Percentiles rank a stretch among this genome's conserved stretches.
These are phyloP conservation scores for Colletotrichum paranaense DNA, from an alignment of 2,329 filamentous ascomycete species.

Conservation along the genomic window DNA sequence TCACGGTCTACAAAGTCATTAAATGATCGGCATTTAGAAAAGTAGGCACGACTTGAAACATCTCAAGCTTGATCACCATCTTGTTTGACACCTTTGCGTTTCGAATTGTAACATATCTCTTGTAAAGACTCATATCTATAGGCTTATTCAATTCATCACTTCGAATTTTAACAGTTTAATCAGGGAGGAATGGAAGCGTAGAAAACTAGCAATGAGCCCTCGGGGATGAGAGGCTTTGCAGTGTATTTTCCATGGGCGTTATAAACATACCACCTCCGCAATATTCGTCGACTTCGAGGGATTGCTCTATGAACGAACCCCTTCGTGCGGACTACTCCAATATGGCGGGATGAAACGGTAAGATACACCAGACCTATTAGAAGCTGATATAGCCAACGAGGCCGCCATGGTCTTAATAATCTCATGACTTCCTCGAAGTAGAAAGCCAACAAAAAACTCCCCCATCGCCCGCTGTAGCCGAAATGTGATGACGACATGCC, in stretches of 20 bases:
- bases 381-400: not conserved
- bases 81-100: no score
- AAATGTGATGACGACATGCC: not conserved
- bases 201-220: not conserved
- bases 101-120: no score
- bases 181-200: not conserved
- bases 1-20: no score
- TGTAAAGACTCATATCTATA: no score
- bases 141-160: no score
- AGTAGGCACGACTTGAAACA: no score
- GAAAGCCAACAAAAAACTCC: constrained; percentile 15
- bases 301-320: not conserved
- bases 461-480: constrained; percentile 22
- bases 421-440: constrained; percentile 13
- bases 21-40: no score
- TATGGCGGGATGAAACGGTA: not conserved
- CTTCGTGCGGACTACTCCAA: not conserved
- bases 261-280: not conserved
- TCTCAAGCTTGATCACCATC: no score
- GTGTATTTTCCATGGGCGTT: not conserved
- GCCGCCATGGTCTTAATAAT: constrained; percentile 11
- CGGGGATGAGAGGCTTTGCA: not conserved
- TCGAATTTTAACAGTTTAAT: no score
- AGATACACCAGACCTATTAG: not conserved
- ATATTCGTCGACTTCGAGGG: not conserved